A percentile compares a stretch with the other conserved stretches of the same genome.
Evolutionary conservation across 208 protist species (phyloP).

Genomic region (Vickermania spadyakhi): DNA sequence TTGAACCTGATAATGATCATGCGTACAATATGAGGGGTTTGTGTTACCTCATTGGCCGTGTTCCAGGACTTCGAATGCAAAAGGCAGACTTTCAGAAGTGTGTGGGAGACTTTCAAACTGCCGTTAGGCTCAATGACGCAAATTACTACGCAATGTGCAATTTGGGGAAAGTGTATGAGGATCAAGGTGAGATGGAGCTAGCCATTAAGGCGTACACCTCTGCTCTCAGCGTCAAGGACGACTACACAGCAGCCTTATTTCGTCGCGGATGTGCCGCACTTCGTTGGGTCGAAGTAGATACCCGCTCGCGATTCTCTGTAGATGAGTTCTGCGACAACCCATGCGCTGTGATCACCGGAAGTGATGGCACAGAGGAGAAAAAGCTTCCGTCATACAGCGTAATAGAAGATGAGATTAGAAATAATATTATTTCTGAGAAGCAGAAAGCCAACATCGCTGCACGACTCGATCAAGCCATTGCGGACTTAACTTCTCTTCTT

Average conservation of each 20-base stretch:
- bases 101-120: slow-evolving; percentile 75
- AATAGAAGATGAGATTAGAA: slow-evolving; percentile 31
- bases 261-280: slow-evolving; percentile 70
- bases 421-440: slow-evolving; percentile 13
- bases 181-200: slow-evolving; percentile 56
- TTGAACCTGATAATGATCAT: slow-evolving; percentile 87
- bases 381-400: slow-evolving; percentile 14
- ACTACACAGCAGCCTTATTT: slow-evolving; percentile 65
- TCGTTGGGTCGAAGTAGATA: slow-evolving; percentile 23
- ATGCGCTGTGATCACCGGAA: background rate
- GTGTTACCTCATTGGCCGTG: slow-evolving; percentile 46
- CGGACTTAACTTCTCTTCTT: slow-evolving; percentile 38
- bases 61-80: slow-evolving; percentile 71
- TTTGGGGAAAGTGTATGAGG: slow-evolving; percentile 80
- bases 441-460: background rate
- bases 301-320: background rate
- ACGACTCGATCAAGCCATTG: slow-evolving; percentile 22
- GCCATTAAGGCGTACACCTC: slow-evolving; percentile 67
- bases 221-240: slow-evolving; percentile 57
- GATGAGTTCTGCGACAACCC: background rate
- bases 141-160: slow-evolving; percentile 92
- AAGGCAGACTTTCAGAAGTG: slow-evolving; percentile 59
- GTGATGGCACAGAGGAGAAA: background rate
- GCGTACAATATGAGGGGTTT: slow-evolving; percentile 90
- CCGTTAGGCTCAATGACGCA: slow-evolving; percentile 78